These are phyloP conservation scores for Fusarium acutatum DNA, from an alignment of 2,329 filamentous ascomycete species.

Conservation along the genomic window DNA sequence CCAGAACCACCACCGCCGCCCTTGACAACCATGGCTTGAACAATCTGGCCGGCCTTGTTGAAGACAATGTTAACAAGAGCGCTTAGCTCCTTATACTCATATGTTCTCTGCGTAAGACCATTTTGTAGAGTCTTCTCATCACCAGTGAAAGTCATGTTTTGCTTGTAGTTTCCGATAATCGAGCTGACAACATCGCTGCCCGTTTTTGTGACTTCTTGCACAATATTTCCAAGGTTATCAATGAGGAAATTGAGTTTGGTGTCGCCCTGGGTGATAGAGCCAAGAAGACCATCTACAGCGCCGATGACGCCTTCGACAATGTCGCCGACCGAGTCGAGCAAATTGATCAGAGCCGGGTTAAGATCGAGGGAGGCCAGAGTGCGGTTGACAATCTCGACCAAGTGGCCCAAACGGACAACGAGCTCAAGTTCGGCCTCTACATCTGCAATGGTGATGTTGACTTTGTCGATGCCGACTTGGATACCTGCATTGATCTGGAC, in stretches of 20 bases:
- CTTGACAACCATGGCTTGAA: slow-evolving; percentile 19
- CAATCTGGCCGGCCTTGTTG: slow-evolving; percentile 22
- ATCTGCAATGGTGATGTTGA: slow-evolving; percentile 22
- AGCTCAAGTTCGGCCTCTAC: slow-evolving; percentile 24
- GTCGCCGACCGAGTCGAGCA: slow-evolving; percentile 16
- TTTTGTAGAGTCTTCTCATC: slow-evolving; percentile 12
- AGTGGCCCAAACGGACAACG: slow-evolving; percentile 10
- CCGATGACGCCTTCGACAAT: slow-evolving; percentile 12
- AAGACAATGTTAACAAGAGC: slow-evolving; percentile 19
- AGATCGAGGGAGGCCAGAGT: slow-evolving; percentile 20
- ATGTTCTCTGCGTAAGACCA: slow-evolving; percentile 10
- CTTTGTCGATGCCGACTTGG: slow-evolving; percentile 16
- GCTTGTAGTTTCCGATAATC: slow-evolving; percentile 19
- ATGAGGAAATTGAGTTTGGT: slow-evolving; percentile 22
- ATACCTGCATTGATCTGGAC: slow-evolving; percentile 21
- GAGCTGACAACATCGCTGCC: slow-evolving; percentile 14
- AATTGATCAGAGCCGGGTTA: slow-evolving; percentile 14
- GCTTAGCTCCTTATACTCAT: slow-evolving; percentile 17
- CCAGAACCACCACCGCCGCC: neutral
- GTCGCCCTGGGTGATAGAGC: slow-evolving; percentile 19
- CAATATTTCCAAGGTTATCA: slow-evolving; percentile 22
- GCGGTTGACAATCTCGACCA: slow-evolving; percentile 22
- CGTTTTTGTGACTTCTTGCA: slow-evolving; percentile 11
- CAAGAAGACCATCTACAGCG: slow-evolving; percentile 12
- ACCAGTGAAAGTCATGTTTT: slow-evolving; percentile 23